These are phyloP conservation scores for Rhodotorula mucilaginosa DNA, from an alignment of 1,284 basidiomycete species.

Conservation along the genomic window DNA sequence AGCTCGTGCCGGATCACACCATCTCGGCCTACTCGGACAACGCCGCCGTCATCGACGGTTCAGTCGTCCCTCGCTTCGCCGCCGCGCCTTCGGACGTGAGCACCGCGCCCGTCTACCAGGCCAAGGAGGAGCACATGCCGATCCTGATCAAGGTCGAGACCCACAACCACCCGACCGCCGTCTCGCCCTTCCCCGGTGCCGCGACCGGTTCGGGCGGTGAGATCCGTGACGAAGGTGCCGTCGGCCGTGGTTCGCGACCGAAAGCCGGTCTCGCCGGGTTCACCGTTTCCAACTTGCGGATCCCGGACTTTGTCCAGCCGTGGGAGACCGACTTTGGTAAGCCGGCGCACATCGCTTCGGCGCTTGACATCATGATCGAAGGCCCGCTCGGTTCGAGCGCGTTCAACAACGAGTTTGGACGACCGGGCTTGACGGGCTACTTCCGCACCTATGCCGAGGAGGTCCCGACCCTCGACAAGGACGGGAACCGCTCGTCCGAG, in stretches of 20 bases:
- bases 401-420: constrained; percentile 98
- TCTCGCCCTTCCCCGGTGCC: constrained; percentile 95
- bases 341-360: constrained; percentile 85
- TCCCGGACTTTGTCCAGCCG: constrained; percentile 80
- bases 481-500: constrained; percentile 53
- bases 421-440: constrained; percentile 75
- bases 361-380: constrained; percentile 95
- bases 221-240: constrained; percentile 96
- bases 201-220: constrained; percentile 98
- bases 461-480: constrained; percentile 47
- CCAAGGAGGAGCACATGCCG: constrained; percentile 70
- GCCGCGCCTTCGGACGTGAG: constrained; percentile 49
- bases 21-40: constrained; percentile 98
- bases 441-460: constrained; percentile 85
- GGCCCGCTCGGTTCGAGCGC: constrained; percentile 90
- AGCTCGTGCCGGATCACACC: constrained; percentile 68
- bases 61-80: constrained; percentile 73
- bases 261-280: constrained; percentile 94
- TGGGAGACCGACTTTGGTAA: constrained; percentile 92
- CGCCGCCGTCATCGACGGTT: constrained; percentile 87
- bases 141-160: constrained; percentile 98
- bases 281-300: constrained; percentile 90
- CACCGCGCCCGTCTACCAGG: constrained; percentile 54
- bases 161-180: constrained; percentile 98
- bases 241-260: constrained; percentile 89